Percentiles rank a stretch among this genome's conserved stretches.
These are phyloP conservation scores for Thamnidium elegans DNA, from an alignment of 192 early-diverging fungal species.

Conservation along the genomic window DNA sequence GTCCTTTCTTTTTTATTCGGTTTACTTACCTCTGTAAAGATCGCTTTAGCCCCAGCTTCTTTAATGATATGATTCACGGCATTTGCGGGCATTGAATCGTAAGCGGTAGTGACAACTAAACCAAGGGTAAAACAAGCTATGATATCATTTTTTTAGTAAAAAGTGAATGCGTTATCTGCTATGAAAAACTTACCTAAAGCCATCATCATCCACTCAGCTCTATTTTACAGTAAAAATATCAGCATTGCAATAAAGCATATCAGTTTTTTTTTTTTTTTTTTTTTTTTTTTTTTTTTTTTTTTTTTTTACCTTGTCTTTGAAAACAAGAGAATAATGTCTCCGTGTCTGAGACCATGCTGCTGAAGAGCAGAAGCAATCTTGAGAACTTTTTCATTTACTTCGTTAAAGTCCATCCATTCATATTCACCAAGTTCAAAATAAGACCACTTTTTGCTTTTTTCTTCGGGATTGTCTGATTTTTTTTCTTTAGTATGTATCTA, in stretches of 20 bases:
- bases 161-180: too few species aligned
- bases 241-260: too few species aligned
- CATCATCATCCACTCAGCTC: slow-evolving; percentile 34
- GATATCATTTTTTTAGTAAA: not conserved
- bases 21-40: slow-evolving; percentile 45
- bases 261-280: too few species aligned
- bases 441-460: slow-evolving; percentile 63
- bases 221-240: not conserved
- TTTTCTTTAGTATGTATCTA: slow-evolving; percentile 26
- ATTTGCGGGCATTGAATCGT: slow-evolving; percentile 73
- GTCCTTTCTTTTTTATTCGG: too few species aligned
- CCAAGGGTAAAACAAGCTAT: slow-evolving; percentile 52
- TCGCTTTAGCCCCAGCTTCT: slow-evolving; percentile 31
- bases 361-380: slow-evolving; percentile 50
- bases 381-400: slow-evolving; percentile 43
- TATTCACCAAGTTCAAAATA: slow-evolving; percentile 65
- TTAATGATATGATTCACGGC: slow-evolving; percentile 68
- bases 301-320: slow-evolving; percentile 48
- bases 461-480: not conserved
- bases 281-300: too few species aligned
- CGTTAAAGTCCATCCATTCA: slow-evolving; percentile 67
- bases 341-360: slow-evolving; percentile 47
- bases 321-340: slow-evolving; percentile 48
- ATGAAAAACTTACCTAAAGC: slow-evolving; percentile 25
- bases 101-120: slow-evolving; percentile 70